A percentile compares a stretch with the other conserved stretches of the same genome.
Evolutionary conservation across 768 basidiomycete species (phyloP).

Genomic region (Phaffia tasmanica): DNA sequence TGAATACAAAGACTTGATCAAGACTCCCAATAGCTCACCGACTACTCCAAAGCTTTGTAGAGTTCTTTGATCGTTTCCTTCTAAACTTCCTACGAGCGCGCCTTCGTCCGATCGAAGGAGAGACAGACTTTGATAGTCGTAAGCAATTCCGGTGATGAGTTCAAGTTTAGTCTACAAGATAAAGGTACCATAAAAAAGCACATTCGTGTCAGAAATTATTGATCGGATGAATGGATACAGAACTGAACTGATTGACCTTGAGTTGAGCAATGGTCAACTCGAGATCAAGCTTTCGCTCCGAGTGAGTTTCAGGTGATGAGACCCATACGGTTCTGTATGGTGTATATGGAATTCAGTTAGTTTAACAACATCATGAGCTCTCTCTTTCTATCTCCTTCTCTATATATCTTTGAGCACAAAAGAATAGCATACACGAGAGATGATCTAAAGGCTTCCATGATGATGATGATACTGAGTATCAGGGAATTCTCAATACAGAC

Average conservation of each 20-base stretch:
- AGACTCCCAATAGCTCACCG: not conserved
- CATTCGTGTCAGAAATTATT: not conserved
- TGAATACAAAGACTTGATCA: not conserved
- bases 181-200: not conserved
- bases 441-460: no score
- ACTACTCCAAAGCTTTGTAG: slow-evolving; percentile 64
- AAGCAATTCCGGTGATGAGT: slow-evolving; percentile 79
- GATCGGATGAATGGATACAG: no score
- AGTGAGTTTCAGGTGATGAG: slow-evolving; percentile 74
- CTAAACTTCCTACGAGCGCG: slow-evolving; percentile 45
- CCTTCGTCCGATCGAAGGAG: slow-evolving; percentile 53
- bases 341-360: not conserved
- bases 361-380: not conserved
- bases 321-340: slow-evolving; percentile 53
- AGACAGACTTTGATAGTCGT: slow-evolving; percentile 56
- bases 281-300: slow-evolving; percentile 73
- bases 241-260: slow-evolving; percentile 48
- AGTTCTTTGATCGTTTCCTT: slow-evolving; percentile 49
- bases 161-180: slow-evolving; percentile 60
- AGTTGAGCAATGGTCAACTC: slow-evolving; percentile 63
- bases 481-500: no score
- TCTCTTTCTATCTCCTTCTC: not conserved
- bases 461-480: no score
- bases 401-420: no score
- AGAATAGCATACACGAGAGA: no score